Conservation (phyloP, 176 grass and related monocot genomes). For the Sorghum bicolor region Sorghum_bicolor_NCBIv3 NC_012878.2:50139001-50139500, state of each 20-base stretch:
- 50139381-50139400: constrained; percentile 13
- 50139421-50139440: constrained; percentile 12
- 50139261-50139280: not conserved
- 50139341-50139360: constrained; percentile 6
- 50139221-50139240: constrained; percentile 46
- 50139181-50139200: constrained; percentile 4
- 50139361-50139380: constrained; percentile 23
- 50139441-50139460: constrained; percentile 26
- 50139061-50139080: not conserved
- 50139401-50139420: constrained; percentile 11
- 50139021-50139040: not conserved
- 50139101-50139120: not conserved
- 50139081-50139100: not conserved
- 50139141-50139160: not conserved
- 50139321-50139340: constrained; percentile 22
- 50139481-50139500: not conserved
- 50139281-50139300: constrained; percentile 4
- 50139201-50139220: not conserved
- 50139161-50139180: not conserved
- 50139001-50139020: not conserved
- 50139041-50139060: not conserved
- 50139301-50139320: constrained; percentile 18
- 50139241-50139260: constrained; percentile 36
- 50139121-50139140: too few relatives aligned
- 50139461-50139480: not conserved